A percentile compares a stretch with the other conserved stretches of the same genome.
These are phyloP conservation scores for Exophiala aquamarina DNA, from an alignment of 2,329 filamentous ascomycete genomes.

Conservation along the genomic window DNA sequence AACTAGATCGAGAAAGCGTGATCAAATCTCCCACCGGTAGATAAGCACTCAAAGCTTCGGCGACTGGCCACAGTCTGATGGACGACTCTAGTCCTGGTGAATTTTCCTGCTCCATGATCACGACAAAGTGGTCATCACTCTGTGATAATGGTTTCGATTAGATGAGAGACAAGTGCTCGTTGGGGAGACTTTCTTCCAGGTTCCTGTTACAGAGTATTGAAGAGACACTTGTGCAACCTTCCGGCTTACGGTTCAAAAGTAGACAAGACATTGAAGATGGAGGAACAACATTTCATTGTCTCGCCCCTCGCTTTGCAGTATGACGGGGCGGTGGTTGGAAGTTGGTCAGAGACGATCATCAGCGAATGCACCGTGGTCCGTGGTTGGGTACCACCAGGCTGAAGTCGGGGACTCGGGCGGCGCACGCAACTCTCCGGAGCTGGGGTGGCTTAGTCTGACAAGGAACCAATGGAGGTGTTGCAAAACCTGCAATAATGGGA, in stretches of 20 bases:
- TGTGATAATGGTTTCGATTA: too few species aligned
- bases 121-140: not conserved
- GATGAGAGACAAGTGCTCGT: too few species aligned
- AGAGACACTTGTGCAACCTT: not conserved
- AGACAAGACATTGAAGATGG: too few species aligned
- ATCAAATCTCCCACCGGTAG: slow-evolving; percentile 32
- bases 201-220: too few species aligned
- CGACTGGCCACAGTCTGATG: slow-evolving; percentile 32
- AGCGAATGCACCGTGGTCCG: not conserved
- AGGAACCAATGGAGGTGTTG: too few species aligned
- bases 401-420: not conserved
- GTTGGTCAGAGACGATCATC: not conserved
- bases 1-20: slow-evolving; percentile 29
- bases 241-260: not conserved
- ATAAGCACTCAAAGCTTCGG: slow-evolving; percentile 25
- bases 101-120: not conserved
- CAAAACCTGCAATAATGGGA: too few species aligned
- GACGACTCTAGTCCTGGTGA: slow-evolving; percentile 25
- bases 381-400: not conserved
- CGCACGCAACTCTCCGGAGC: not conserved
- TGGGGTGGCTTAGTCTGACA: too few species aligned
- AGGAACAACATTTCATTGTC: too few species aligned
- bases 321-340: too few species aligned
- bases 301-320: too few species aligned
- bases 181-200: too few species aligned